Base-by-base conservation (phyloP, 805 yeast species). In the Hanseniaspora jakobsenii region DNA sequence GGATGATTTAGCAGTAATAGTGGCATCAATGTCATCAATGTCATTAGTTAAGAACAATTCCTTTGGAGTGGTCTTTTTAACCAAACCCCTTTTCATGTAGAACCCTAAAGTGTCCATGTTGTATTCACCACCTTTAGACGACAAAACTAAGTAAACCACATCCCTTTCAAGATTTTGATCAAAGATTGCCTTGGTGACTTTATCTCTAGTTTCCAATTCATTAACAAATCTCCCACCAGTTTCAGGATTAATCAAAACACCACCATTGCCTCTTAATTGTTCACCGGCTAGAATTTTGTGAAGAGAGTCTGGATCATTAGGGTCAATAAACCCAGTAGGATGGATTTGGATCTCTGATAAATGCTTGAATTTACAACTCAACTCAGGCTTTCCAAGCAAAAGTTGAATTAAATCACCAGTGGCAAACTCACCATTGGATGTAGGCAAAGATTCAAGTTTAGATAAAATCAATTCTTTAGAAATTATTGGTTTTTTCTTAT, bases 281-380 rank as follows among this genome's bases (percentile, higher is more conserved):
- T 75, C 81, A 7, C 78, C 80, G 50, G 78, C 77, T 13, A 75
- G 55, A 50, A 75, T 68, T 55, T 74, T 74, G 70, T 71, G 69
- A 44, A 63, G 65, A 41, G 58, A 64, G 4, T 53, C 52, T 19
- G 62, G 63, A 30, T 69, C 65, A 16, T 56, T 56, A 10, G 65
- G 65, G 41, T 71, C 71, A 28, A 75, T 60, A 55, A 74, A 74
- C 2, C 80, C 80, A 2, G 80, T 75, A 32, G 81, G 81, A 53
- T 75, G 80, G 9, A 75, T 66, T 57, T 75, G 81, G 17, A 75
- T 59, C 51, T 74, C 70, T 37, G 72, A 72, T 78, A 75, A 73
- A 52, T 74, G 74, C 13, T 73, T 65, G 48, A 73, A 57, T 7
- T 66, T 61, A 6, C 74, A 79, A 31, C 70, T 70, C 31, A 69